phyloP scores from a whole-genome alignment of 176 grass and related monocot genomes.

The Paspalum vaginatum region DNA sequence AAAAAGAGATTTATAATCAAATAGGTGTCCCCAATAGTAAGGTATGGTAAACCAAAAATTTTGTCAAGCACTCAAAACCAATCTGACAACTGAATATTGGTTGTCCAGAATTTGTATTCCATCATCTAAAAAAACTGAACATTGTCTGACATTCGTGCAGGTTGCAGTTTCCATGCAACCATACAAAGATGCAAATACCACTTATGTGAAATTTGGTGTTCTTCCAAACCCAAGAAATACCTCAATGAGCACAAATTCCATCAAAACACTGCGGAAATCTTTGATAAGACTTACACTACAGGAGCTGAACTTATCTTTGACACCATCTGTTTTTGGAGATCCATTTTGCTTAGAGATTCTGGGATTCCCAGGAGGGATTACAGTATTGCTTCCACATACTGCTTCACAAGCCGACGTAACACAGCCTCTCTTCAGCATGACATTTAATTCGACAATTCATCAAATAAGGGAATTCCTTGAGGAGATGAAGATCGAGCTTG shows the following conservation, averaged over 20 bases:
- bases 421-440: constrained; percentile 40
- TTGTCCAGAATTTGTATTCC: no score
- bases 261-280: constrained; percentile 22
- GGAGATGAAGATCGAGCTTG: constrained; percentile 29
- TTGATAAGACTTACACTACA: constrained; percentile 47
- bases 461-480: constrained; percentile 18
- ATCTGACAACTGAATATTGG: background rate
- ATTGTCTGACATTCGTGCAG: constrained; percentile 39
- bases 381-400: constrained; percentile 34
- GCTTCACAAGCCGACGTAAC: background rate
- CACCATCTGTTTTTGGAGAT: constrained; percentile 51
- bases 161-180: constrained; percentile 39
- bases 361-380: constrained; percentile 62
- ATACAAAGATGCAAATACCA: constrained; percentile 11
- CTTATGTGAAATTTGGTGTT: constrained; percentile 47
- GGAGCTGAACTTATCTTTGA: constrained; percentile 45
- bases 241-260: constrained; percentile 36
- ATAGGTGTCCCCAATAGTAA: constrained; percentile 48
- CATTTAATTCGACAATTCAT: constrained; percentile 36
- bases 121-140: background rate
- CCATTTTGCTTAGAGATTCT: constrained; percentile 47
- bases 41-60: constrained; percentile 5
- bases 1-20: constrained; percentile 40
- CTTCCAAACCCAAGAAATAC: constrained; percentile 44
- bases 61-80: background rate